phyloP scores from a whole-genome alignment of 73 alveolate genomes.

The Paraurostyla sp. region DNA sequence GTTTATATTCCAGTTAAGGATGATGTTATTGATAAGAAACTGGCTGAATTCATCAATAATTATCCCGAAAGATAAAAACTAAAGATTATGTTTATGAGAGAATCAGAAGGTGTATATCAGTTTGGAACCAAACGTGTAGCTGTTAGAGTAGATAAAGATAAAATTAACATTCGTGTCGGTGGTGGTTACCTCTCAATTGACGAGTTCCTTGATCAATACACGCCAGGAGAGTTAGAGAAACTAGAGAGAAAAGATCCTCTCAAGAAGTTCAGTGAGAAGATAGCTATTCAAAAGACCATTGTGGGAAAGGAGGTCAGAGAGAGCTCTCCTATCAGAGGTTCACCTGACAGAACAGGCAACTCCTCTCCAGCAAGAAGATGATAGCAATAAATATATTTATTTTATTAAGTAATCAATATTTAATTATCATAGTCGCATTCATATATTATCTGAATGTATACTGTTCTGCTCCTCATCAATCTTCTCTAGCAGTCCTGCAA shows the following conservation, averaged over 20 bases:
- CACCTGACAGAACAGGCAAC: slow-evolving; percentile 32
- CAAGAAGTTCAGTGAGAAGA: slow-evolving; percentile 72
- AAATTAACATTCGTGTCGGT: slow-evolving; percentile 79
- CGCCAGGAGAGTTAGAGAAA: slow-evolving; percentile 76
- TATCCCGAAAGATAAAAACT: slow-evolving; percentile 76
- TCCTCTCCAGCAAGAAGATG: slow-evolving; percentile 2
- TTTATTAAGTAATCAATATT: neutral
- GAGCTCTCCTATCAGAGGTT: slow-evolving; percentile 66
- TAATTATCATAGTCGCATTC: neutral
- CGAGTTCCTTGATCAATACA: slow-evolving; percentile 77
- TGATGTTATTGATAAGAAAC: slow-evolving; percentile 75
- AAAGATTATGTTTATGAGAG: slow-evolving; percentile 83
- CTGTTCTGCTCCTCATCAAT: slow-evolving; percentile 79
- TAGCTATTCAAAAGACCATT: slow-evolving; percentile 72
- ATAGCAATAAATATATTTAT: neutral
- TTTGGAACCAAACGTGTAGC: slow-evolving; percentile 78
- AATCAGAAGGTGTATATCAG: slow-evolving; percentile 75
- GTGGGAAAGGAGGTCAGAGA: slow-evolving; percentile 78
- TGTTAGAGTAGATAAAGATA: slow-evolving; percentile 82
- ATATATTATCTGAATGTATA: slow-evolving; percentile 23
- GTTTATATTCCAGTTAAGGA: slow-evolving; percentile 78
- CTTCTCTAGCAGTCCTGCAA: slow-evolving; percentile 79
- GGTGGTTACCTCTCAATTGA: slow-evolving; percentile 81
- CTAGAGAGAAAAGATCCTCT: slow-evolving; percentile 75
- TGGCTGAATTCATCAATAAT: slow-evolving; percentile 82